These are phyloP conservation scores for Myxozyma sirexii DNA, from an alignment of 805 yeast species.

Conservation along the genomic window DNA sequence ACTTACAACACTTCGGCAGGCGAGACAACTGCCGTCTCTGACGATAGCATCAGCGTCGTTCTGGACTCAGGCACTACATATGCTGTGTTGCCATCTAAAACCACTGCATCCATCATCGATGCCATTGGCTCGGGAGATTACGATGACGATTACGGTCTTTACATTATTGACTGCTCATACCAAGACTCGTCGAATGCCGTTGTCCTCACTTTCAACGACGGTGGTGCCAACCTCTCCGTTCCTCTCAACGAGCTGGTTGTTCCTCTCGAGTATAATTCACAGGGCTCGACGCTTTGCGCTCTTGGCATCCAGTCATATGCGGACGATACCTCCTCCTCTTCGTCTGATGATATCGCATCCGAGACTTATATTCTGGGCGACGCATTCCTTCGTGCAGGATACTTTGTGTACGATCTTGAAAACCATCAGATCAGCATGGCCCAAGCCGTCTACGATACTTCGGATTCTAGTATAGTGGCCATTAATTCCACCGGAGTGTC, in stretches of 20 bases:
- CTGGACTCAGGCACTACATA: constrained; percentile 60
- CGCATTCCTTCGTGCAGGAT: constrained; percentile 59
- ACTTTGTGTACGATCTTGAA: constrained; percentile 66
- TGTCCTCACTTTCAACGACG: constrained; percentile 55
- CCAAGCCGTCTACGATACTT: constrained; percentile 43
- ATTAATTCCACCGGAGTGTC: constrained; percentile 29
- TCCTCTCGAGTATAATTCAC: constrained; percentile 22
- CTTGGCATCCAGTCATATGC: constrained; percentile 35
- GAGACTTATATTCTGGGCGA: constrained; percentile 53
- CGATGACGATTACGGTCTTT: constrained; percentile 46
- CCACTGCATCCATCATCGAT: constrained; percentile 40
- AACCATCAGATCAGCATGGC: constrained; percentile 60
- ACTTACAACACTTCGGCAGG: constrained; percentile 10
- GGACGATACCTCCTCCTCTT: not conserved
- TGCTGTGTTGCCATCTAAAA: constrained; percentile 50
- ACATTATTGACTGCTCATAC: constrained; percentile 46
- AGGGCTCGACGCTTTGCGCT: constrained; percentile 35
- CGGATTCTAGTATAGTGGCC: constrained; percentile 8
- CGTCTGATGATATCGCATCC: constrained; percentile 29
- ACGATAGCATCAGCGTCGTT: constrained; percentile 43
- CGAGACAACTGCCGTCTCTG: not conserved
- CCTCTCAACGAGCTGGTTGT: constrained; percentile 44
- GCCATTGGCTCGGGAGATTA: constrained; percentile 47
- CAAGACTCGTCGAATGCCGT: constrained; percentile 39
- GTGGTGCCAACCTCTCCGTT: constrained; percentile 46